phyloP scores from a whole-genome alignment of 176 grass and related monocot genomes.

The Aechmea fasciata region DNA sequence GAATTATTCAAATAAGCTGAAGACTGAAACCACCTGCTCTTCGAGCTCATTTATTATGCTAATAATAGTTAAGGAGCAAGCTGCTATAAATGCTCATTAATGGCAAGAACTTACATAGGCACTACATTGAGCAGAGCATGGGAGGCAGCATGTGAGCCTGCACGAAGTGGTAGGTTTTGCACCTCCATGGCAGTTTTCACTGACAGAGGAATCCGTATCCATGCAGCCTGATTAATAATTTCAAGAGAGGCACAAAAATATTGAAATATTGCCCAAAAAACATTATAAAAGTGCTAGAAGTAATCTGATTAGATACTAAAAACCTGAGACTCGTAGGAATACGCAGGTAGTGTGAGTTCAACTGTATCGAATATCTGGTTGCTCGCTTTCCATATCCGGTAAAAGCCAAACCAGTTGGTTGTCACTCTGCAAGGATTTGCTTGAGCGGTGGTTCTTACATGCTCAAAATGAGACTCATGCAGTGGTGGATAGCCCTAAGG shows the following conservation, averaged over 20 bases:
- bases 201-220: slow-evolving; percentile 58
- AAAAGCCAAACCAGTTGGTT: slow-evolving; percentile 97
- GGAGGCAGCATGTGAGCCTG: slow-evolving; percentile 77
- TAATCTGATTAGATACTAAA: slow-evolving; percentile 6
- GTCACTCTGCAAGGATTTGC: slow-evolving; percentile 77
- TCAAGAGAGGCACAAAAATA: slow-evolving; percentile 7
- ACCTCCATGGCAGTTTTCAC: slow-evolving; percentile 51
- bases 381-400: slow-evolving; percentile 69
- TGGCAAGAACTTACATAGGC: slow-evolving; percentile 49
- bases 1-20: slow-evolving; percentile 4
- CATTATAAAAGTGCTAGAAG: slow-evolving; percentile 15
- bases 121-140: slow-evolving; percentile 76
- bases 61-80: not conserved
- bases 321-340: slow-evolving; percentile 76
- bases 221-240: slow-evolving; percentile 51
- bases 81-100: not conserved
- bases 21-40: not conserved
- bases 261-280: not conserved
- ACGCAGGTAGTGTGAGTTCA: slow-evolving; percentile 63
- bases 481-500: slow-evolving; percentile 52
- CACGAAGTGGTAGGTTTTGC: slow-evolving; percentile 46
- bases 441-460: slow-evolving; percentile 61
- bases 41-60: slow-evolving; percentile 1
- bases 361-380: slow-evolving; percentile 65
- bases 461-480: slow-evolving; percentile 26